Evolutionary conservation across 2,329 filamentous ascomycete species (phyloP), one percentile per base, ranked within the genome.

Genomic region (Penicillium sp.): DNA sequence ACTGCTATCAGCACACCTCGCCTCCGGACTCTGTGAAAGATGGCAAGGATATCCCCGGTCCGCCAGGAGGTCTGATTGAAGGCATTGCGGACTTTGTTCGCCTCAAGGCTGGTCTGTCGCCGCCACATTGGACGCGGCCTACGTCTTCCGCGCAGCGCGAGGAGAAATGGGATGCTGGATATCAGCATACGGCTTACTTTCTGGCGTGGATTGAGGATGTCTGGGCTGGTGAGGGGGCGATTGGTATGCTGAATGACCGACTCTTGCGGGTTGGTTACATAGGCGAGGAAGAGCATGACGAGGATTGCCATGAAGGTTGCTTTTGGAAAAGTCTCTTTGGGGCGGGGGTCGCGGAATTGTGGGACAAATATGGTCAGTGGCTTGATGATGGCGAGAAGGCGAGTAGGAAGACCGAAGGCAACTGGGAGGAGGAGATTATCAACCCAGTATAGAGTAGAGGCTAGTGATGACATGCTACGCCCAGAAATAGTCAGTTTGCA

Each of bases 31-130:
- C 79, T 2, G 52, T 28, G 7, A 53, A 60, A n/a, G 38, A 60
- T 6, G 58, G 53, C 3, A 37, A 54, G 37, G 54, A 61, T 4
- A 63, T 69, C 2, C 70, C 74, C 1, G 60, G 43, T 6, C 76
- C 77, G 0, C 90, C 90, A 0, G 89, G 89, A 0, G 95, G 95
- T 0, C 77, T 98, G 51, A 89, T 96, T 58, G 94, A 98, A 77
- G 94, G 94, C 0, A 87, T 98, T 56, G 94, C 94, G 22, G 95
- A 98, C 78, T 98, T 92, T 86, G 93, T 98, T 26, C 85, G 94
- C 2, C 79, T 98, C 62, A 87, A 86, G 65, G 88, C 88, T 53
- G 85, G 84, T 0, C 83, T 96, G 30, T 85, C 82, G 8, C 92
- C 94, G 43, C 90, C 91, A 53, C 93, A 97, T 78, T 98, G 94